Conservation (phyloP, 2,329 filamentous ascomycete species). For the Trichoderma sp. region DNA sequence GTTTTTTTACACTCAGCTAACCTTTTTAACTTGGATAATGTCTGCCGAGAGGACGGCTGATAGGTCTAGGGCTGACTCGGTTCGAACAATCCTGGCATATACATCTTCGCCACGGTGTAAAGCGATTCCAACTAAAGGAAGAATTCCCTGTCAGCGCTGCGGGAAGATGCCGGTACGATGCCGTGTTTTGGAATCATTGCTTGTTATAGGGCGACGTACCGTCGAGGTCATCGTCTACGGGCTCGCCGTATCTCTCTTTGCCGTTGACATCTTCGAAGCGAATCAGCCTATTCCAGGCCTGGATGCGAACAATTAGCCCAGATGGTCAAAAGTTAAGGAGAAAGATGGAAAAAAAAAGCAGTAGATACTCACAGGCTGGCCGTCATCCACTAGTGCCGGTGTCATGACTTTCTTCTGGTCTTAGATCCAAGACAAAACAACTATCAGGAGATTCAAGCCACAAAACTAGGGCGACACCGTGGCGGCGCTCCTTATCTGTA, state of each 20-base stretch:
- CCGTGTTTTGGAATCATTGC: slow-evolving; percentile 7
- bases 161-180: background rate
- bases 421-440: slow-evolving; percentile 1
- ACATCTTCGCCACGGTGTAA: slow-evolving; percentile 18
- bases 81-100: slow-evolving; percentile 12
- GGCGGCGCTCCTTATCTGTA: slow-evolving; percentile 15
- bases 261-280: slow-evolving; percentile 11
- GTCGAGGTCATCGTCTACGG: slow-evolving; percentile 9
- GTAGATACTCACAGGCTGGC: slow-evolving; percentile 2
- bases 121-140: background rate
- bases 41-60: slow-evolving; percentile 12
- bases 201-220: background rate
- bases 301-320: background rate
- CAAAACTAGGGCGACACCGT: background rate
- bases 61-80: slow-evolving; percentile 11
- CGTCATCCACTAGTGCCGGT: background rate
- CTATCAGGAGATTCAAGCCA: background rate
- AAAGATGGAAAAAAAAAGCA: background rate
- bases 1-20: no score
- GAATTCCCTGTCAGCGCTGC: background rate
- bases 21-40: slow-evolving; percentile 4
- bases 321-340: background rate
- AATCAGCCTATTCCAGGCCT: slow-evolving; percentile 18
- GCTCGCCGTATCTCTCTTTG: slow-evolving; percentile 13
- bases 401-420: slow-evolving; percentile 1